Conservation (phyloP, 345 rosid genomes). For the Brassica napus region DNA sequence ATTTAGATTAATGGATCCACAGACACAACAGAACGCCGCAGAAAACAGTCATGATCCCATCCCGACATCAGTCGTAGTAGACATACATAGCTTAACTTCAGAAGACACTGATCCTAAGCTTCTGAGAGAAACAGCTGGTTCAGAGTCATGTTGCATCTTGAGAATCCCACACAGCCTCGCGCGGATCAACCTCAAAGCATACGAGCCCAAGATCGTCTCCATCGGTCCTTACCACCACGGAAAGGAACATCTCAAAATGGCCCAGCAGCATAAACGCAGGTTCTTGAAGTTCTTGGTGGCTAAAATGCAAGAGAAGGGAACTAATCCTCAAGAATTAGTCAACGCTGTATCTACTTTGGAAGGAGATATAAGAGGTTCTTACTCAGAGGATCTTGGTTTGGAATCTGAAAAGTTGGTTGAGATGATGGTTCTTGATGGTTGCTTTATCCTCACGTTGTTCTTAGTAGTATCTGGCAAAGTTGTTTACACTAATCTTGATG, state of each 20-base stretch:
- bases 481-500: constrained; percentile 35
- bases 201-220: constrained; percentile 51
- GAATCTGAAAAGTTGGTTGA: constrained; percentile 30
- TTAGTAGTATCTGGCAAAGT: constrained; percentile 47
- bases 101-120: constrained; percentile 33
- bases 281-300: constrained; percentile 38
- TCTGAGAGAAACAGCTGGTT: constrained; percentile 45
- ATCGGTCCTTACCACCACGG: constrained; percentile 57
- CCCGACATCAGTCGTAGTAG: constrained; percentile 6
- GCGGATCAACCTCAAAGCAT: constrained; percentile 41
- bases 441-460: constrained; percentile 60
- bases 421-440: constrained; percentile 63
- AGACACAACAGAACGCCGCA: neutral
- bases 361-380: constrained; percentile 37
- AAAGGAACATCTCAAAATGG: constrained; percentile 38
- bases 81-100: constrained; percentile 1
- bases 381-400: constrained; percentile 35
- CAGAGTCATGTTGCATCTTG: constrained; percentile 47
- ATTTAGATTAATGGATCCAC: constrained; percentile 3
- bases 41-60: neutral
- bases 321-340: constrained; percentile 18
- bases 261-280: constrained; percentile 53
- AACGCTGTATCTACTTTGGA: constrained; percentile 19
- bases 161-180: constrained; percentile 50
- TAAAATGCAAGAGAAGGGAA: constrained; percentile 18